These are phyloP conservation scores for Colletotrichum tofieldiae DNA, from an alignment of 2,329 filamentous ascomycete genomes.

Conservation along the genomic window DNA sequence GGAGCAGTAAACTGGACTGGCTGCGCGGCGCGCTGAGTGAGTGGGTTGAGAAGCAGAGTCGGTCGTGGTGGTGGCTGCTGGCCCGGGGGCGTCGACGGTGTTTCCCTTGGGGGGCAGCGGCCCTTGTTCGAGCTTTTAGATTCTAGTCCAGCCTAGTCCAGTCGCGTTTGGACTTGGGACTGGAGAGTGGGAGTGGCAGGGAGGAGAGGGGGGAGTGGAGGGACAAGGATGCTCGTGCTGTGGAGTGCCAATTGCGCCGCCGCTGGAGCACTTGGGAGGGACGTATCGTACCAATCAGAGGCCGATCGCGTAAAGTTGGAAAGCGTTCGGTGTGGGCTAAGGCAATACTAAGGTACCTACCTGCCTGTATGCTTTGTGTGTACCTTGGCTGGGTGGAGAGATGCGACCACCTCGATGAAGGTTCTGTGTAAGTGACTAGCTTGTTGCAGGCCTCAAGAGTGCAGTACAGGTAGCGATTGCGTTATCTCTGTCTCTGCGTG, in stretches of 20 bases:
- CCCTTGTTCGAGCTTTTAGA: conserved; percentile 37
- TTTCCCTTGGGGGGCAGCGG: conserved; percentile 27
- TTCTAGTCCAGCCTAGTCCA: conserved; percentile 24
- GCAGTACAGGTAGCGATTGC: conserved; percentile 16
- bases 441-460: conserved; percentile 13
- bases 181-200: conserved; percentile 28
- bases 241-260: conserved; percentile 40
- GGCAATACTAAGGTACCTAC: conserved; percentile 32
- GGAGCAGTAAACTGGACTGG: conserved; percentile 3
- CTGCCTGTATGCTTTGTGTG: conserved; percentile 14
- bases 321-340: conserved; percentile 33
- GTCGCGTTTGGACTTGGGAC: conserved; percentile 40
- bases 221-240: conserved; percentile 32
- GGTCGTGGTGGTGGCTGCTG: conserved; percentile 18
- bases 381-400: conserved; percentile 33
- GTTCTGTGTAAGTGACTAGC: conserved; percentile 35
- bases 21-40: conserved; percentile 10
- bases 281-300: conserved; percentile 54
- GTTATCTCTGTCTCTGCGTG: conserved; percentile 23
- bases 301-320: conserved; percentile 50
- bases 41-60: conserved; percentile 3
- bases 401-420: conserved; percentile 29
- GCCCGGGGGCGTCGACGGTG: conserved; percentile 35
- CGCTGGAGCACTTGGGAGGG: conserved; percentile 39
- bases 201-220: conserved; percentile 20